Evolutionary conservation across 371 early-diverging fungal genomes (phyloP).

Genomic region (Mucor lusitanicus): DNA sequence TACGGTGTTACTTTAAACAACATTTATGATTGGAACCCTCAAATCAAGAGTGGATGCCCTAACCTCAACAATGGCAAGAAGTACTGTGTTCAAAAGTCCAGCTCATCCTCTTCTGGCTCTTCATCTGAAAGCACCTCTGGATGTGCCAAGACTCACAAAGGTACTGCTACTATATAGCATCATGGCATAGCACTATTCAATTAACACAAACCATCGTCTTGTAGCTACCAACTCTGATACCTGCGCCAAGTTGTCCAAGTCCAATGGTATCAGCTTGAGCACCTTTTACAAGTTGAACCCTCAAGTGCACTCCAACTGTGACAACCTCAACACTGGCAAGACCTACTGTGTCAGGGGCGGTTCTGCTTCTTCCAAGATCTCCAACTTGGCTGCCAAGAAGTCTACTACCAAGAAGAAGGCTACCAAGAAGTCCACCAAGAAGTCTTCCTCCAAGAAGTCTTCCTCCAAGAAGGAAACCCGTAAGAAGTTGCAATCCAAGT

Average conservation of each 20-base stretch:
- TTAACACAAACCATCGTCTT: too few relatives aligned
- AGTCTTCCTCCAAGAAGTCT: neutral
- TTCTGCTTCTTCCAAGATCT: neutral
- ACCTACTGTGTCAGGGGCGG: constrained; percentile 37
- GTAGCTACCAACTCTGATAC: constrained; percentile 38
- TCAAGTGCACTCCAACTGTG: constrained; percentile 29
- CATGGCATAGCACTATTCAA: neutral
- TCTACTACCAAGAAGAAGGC: constrained; percentile 1
- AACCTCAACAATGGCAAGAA: constrained; percentile 44
- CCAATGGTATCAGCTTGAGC: constrained; percentile 26
- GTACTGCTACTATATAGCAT: neutral
- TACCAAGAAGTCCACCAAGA: neutral
- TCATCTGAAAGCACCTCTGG: neutral
- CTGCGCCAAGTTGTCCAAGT: constrained; percentile 37
- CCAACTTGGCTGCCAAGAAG: constrained; percentile 19
- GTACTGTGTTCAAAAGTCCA: constrained; percentile 35
- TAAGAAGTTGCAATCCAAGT: constrained; percentile 37
- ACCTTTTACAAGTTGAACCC: constrained; percentile 41
- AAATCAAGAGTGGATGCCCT: constrained; percentile 37
- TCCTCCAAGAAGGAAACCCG: constrained; percentile 17
- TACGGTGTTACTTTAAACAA: constrained; percentile 24
- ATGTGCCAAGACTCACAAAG: constrained; percentile 13
- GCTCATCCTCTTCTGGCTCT: neutral
- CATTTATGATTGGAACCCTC: constrained; percentile 36
- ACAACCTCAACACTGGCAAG: constrained; percentile 40